Conservation (phyloP, 1,284 basidiomycete genomes). For the Coniferiporia weirii region DNA sequence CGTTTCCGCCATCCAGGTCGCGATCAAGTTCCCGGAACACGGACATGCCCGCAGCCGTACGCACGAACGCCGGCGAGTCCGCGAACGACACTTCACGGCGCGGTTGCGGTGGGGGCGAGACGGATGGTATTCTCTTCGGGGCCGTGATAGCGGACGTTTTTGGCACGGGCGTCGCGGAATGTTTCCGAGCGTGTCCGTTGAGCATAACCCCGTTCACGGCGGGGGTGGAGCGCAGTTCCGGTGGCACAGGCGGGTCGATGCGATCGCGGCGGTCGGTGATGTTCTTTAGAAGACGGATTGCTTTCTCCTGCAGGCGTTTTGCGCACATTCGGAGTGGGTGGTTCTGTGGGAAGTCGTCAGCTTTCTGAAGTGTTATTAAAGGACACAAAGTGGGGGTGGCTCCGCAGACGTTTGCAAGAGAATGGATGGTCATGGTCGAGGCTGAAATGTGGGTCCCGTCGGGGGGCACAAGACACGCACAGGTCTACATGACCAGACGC, state of each 20-base stretch:
- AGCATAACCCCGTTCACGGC: constrained; percentile 21
- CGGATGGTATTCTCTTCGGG: neutral
- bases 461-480: no score
- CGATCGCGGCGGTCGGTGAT: constrained; percentile 86
- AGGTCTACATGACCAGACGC: no score
- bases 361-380: neutral
- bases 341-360: constrained; percentile 31
- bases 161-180: constrained; percentile 21
- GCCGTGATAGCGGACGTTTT: constrained; percentile 18
- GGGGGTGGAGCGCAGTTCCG: constrained; percentile 30
- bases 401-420: no score
- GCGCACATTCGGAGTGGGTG: constrained; percentile 83
- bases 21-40: constrained; percentile 53
- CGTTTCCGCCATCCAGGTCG: constrained; percentile 28
- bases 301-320: constrained; percentile 70
- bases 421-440: no score
- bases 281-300: constrained; percentile 79
- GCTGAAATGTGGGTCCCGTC: no score
- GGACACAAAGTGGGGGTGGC: neutral
- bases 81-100: constrained; percentile 44
- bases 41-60: constrained; percentile 76
- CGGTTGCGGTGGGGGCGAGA: constrained; percentile 5
- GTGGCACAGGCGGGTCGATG: constrained; percentile 54
- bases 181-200: constrained; percentile 27
- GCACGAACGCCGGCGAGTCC: constrained; percentile 67